These are phyloP conservation scores for Neoscytalidium dimidiatum DNA, from an alignment of 2,329 filamentous ascomycete species.

Conservation along the genomic window DNA sequence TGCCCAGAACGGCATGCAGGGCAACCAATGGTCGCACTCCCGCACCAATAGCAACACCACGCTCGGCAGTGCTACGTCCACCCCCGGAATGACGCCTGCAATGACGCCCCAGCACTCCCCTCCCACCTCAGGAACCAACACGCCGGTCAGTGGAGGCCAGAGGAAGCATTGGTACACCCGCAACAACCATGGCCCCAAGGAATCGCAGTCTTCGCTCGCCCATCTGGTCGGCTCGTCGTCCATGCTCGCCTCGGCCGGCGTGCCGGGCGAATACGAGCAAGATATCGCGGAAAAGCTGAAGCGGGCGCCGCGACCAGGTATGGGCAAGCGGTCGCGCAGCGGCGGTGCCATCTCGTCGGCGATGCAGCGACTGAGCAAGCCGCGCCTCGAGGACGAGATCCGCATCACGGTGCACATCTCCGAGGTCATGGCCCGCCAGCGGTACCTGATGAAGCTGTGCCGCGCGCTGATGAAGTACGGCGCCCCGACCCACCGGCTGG, in stretches of 20 bases:
- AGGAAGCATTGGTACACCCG: slow-evolving; percentile 20
- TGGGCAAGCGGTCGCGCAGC: slow-evolving; percentile 39
- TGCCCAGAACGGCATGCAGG: background rate
- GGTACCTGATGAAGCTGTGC: slow-evolving; percentile 82
- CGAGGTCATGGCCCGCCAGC: slow-evolving; percentile 74
- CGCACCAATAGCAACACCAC: slow-evolving; percentile 13
- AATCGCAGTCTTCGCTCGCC: slow-evolving; percentile 45
- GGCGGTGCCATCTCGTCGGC: slow-evolving; percentile 37
- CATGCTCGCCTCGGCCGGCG: slow-evolving; percentile 42
- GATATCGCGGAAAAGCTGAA: slow-evolving; percentile 45
- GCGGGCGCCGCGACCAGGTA: slow-evolving; percentile 34
- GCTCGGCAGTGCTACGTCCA: slow-evolving; percentile 2
- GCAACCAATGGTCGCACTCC: background rate
- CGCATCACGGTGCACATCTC: slow-evolving; percentile 64
- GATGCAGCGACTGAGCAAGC: slow-evolving; percentile 37
- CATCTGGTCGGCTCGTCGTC: slow-evolving; percentile 48
- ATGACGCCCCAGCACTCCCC: slow-evolving; percentile 43
- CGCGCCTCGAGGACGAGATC: slow-evolving; percentile 52
- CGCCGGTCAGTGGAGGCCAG: slow-evolving; percentile 33
- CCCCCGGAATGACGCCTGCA: slow-evolving; percentile 23
- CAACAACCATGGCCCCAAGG: slow-evolving; percentile 30
- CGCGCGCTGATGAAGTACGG: slow-evolving; percentile 86
- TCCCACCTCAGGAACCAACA: slow-evolving; percentile 44
- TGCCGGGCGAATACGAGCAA: slow-evolving; percentile 42
- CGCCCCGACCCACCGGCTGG: slow-evolving; percentile 85